Base-by-base conservation (phyloP, 129 eudicot genomes). In the Glebionis coronaria region DNA sequence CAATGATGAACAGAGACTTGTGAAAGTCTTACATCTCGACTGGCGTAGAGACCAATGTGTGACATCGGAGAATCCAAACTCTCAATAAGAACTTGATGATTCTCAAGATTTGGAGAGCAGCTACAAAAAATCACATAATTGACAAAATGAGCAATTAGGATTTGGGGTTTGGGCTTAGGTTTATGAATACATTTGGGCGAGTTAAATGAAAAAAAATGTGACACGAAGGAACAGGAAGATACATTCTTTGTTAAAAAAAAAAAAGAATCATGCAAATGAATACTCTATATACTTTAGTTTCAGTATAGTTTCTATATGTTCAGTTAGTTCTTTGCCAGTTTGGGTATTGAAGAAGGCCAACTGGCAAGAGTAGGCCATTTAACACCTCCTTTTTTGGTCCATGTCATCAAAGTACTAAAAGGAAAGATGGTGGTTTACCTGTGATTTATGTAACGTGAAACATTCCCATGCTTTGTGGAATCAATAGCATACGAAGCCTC, bases 21-120 rank as follows among this genome's bases (percentile, higher is more conserved):
- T 9, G 14, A 60, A 29, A 63, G 9, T 27, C 98, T 82, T 86
- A 88, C 98, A 80, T 92, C 95, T 70, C 81, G 85, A 74, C 85
- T 84, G 21, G 98, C 95, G 60, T 83, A 92, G 65, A 92, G 83
- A 49, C 98, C 98, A 68, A 92, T 84, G 74, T 92, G 98, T 23
- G 96, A 91, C 60, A 82, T 82, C 62, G 80, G 85, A 59, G 84
- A 78, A 74, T 92, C 98, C 95, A 92, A 74, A 84, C 98, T 88
- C 75, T 86, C 96, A 12, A 92, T 90, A 40, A 92, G 95, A 80
- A 92, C 98, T 81, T 88, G 96, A 78, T 92, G 96, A 71, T 84
- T 88, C 63, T 79, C 96, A 52, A 92, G 95, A 84, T 92, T 92
- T 23, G 98, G 98, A 44, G 82, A 84, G 82, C 98, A 92, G 80